Evolutionary conservation across 208 protist genomes (phyloP).

Genomic region (Naegleria fowleri): DNA sequence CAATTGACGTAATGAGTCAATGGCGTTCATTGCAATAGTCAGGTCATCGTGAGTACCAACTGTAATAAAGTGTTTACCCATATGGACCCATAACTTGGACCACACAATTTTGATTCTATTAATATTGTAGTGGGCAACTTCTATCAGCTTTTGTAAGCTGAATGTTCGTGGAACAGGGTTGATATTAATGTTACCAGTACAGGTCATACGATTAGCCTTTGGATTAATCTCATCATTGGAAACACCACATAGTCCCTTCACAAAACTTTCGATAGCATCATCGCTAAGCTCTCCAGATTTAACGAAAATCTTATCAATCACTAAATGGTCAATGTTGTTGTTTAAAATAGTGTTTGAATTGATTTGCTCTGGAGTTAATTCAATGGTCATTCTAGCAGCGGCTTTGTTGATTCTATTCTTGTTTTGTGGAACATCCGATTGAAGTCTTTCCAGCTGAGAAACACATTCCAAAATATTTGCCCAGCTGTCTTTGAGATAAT

Average conservation of each 20-base stretch:
- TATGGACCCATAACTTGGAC: constrained; percentile 62
- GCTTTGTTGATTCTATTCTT: not conserved
- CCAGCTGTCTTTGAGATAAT: constrained; percentile 61
- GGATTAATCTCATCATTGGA: constrained; percentile 57
- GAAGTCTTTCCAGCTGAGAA: constrained; percentile 58
- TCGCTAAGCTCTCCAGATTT: constrained; percentile 41
- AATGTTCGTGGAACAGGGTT: constrained; percentile 45
- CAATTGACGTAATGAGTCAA: constrained; percentile 76
- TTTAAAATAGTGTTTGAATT: constrained; percentile 46
- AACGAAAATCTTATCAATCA: constrained; percentile 71
- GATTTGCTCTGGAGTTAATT: constrained; percentile 32
- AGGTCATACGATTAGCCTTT: constrained; percentile 17
- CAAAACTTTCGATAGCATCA: constrained; percentile 67
- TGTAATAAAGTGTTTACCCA: constrained; percentile 56
- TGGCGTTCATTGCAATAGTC: constrained; percentile 65
- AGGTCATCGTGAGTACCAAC: constrained; percentile 57
- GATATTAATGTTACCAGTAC: not conserved
- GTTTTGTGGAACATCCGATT: not conserved
- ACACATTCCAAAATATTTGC: constrained; percentile 57
- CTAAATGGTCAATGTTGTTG: constrained; percentile 52
- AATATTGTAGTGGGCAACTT: constrained; percentile 77
- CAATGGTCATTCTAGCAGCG: not conserved
- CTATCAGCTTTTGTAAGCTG: constrained; percentile 74
- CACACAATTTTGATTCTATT: constrained; percentile 71
- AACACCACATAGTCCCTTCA: constrained; percentile 58